Base-by-base conservation (phyloP, 1,284 basidiomycete species). In the Coniferiporia weirii region DNA sequence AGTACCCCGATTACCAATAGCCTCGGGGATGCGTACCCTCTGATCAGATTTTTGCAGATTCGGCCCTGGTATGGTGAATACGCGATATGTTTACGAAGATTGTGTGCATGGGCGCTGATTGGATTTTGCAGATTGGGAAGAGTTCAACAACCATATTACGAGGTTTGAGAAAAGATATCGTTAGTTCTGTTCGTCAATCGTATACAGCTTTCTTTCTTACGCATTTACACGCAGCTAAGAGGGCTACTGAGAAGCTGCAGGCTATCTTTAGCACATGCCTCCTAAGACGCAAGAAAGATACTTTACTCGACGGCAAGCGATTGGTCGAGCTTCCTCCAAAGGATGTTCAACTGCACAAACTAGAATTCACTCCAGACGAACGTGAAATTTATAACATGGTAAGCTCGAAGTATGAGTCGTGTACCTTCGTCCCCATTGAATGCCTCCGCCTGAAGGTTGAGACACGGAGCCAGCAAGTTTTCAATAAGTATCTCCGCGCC, bases 1-100 rank as follows among this genome's bases (percentile, higher is more conserved):
- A 80, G 82, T 7, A 84, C 83, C 0, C 83, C 83, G 0, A 81
- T 85, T 58, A 75, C 81, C 55, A 86, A 85, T 62, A 65, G 69
- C 10, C 71, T 85, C 17, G 60, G 65, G 0, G 84, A 86, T 64
- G 73, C 76, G 0, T 85, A 80, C 65, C 72, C 73, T 2, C 72
- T 76, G 20, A 59, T 85, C 12, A 75, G 83, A 12, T 85, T 84
- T 70, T 66, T 85, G 32, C 71, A 71, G 40, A 59, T 71, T 34
- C 43, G 62, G 9, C 66, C 66, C 3, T 69, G 66, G 65, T 60
- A 64, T 52, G 63, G 62, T 64, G 27, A 22, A 63, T 58, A 12
- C 48, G 19, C 20, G 34, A 43, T 19, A 1, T 49, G 32, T 17
- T 53, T 22, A 34, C 3, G 22, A 19, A 10, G 40, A 19, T 50